Evolutionary conservation across 371 early-diverging fungal genomes (phyloP).

Genomic region (Fennellomyces sp.): DNA sequence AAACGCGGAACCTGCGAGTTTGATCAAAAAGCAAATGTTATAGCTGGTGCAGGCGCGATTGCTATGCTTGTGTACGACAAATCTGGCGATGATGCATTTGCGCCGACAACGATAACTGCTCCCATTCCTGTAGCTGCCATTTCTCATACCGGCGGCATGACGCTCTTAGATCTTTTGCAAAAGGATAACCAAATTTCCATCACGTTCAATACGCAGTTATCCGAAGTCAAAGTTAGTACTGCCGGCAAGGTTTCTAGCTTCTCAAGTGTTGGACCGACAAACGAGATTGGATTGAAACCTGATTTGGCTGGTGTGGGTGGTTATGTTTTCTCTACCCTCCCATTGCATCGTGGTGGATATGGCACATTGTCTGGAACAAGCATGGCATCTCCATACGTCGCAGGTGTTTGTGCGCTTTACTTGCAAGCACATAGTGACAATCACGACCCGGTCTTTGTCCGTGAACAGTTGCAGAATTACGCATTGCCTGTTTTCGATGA

Average conservation of each 20-base stretch:
- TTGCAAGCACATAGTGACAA: conserved; percentile 36
- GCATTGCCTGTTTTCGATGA: too few relatives aligned
- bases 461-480: conserved; percentile 46
- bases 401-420: conserved; percentile 65
- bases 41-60: conserved; percentile 43
- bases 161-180: conserved; percentile 1
- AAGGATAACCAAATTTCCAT: background rate
- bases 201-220: conserved; percentile 7
- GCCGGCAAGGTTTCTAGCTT: conserved; percentile 39
- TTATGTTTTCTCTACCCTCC: conserved; percentile 66
- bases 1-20: conserved; percentile 65
- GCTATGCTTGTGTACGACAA: conserved; percentile 57
- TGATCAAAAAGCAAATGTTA: conserved; percentile 53
- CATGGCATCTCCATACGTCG: conserved; percentile 68
- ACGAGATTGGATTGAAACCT: conserved; percentile 37
- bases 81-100: conserved; percentile 15
- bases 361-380: conserved; percentile 63
- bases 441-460: conserved; percentile 3
- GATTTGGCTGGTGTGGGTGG: conserved; percentile 70
- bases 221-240: conserved; percentile 15
- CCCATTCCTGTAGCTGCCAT: conserved; percentile 42
- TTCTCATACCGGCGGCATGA: conserved; percentile 22
- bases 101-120: conserved; percentile 4
- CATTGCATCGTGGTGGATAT: conserved; percentile 38
- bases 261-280: conserved; percentile 42